phyloP scores from a whole-genome alignment of 305 asterid species.

The Fraxinus ornus region DNA sequence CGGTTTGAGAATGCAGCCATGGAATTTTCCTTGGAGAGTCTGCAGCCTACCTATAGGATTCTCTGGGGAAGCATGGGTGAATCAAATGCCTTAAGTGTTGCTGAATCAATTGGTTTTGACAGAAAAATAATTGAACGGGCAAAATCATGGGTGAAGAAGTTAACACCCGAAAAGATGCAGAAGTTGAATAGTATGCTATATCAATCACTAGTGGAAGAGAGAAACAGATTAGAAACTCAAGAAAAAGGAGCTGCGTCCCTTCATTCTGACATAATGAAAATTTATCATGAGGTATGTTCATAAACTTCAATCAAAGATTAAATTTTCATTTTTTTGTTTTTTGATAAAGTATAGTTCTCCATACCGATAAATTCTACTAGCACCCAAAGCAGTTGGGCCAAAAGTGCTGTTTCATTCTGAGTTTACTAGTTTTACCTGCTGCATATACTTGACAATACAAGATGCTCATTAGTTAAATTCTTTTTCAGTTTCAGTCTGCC shows the following conservation, averaged over 20 bases:
- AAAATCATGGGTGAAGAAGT: conserved; percentile 68
- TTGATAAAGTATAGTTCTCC: not conserved
- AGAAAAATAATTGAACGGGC: conserved; percentile 61
- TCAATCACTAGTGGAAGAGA: conserved; percentile 77
- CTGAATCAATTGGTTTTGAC: conserved; percentile 77
- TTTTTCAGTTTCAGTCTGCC: not conserved
- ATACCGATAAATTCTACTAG: not conserved
- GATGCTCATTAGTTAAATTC: not conserved
- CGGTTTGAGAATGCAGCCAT: conserved; percentile 91
- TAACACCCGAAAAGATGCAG: conserved; percentile 82
- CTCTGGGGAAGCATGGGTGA: conserved; percentile 93
- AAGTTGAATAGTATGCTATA: conserved; percentile 62
- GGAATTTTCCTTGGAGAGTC: conserved; percentile 79
- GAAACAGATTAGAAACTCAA: conserved; percentile 64
- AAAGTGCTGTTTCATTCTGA: not conserved
- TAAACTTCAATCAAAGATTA: conserved; percentile 10
- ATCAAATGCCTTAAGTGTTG: conserved; percentile 86
- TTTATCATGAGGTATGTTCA: conserved; percentile 66
- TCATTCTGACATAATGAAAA: conserved; percentile 54
- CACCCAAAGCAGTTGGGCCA: not conserved
- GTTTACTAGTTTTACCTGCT: not conserved
- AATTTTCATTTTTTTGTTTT: not conserved
- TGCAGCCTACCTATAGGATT: conserved; percentile 79
- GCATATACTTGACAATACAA: not conserved
- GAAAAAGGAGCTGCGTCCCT: conserved; percentile 61